Percentiles rank a stretch among this genome's conserved stretches.
phyloP scores from a whole-genome alignment of 2,329 filamentous ascomycete genomes.

The Fusarium pilosicola region DNA sequence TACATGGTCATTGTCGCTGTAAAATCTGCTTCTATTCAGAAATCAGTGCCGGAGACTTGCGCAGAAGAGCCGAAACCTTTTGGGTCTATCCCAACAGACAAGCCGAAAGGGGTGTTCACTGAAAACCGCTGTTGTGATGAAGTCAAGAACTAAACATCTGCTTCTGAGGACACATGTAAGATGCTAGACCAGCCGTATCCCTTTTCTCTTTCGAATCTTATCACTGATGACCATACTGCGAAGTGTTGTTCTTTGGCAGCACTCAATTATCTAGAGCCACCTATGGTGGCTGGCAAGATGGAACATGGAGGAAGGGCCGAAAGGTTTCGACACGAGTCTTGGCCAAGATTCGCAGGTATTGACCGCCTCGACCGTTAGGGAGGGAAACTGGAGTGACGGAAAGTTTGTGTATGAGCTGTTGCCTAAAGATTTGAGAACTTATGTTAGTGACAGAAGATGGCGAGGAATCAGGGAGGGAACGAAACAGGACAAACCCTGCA shows the following conservation, averaged over 20 bases:
- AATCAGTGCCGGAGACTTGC: background rate
- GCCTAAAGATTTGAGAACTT: background rate
- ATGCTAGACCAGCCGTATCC: too few relatives aligned
- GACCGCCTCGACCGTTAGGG: background rate
- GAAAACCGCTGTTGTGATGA: background rate
- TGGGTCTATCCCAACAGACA: background rate
- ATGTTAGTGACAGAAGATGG: background rate
- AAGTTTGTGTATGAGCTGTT: too few relatives aligned
- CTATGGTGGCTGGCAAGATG: background rate
- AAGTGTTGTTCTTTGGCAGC: background rate
- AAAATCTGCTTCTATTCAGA: background rate
- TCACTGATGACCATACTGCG: fast-evolving
- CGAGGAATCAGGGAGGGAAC: background rate
- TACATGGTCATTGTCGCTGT: background rate
- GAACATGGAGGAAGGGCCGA: background rate
- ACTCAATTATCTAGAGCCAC: background rate
- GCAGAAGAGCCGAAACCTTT: background rate
- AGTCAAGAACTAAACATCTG: background rate
- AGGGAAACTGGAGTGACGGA: too few relatives aligned
- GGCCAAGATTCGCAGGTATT: background rate
- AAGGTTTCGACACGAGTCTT: background rate
- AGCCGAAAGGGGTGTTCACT: constrained; percentile 2
- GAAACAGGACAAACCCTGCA: too few relatives aligned
- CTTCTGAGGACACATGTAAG: background rate
- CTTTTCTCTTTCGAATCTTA: background rate